A percentile compares a stretch with the other conserved stretches of the same genome.
These are phyloP conservation scores for Pythium scleroteichum DNA, from an alignment of 352 stramenopile species.

Conservation along the genomic window DNA sequence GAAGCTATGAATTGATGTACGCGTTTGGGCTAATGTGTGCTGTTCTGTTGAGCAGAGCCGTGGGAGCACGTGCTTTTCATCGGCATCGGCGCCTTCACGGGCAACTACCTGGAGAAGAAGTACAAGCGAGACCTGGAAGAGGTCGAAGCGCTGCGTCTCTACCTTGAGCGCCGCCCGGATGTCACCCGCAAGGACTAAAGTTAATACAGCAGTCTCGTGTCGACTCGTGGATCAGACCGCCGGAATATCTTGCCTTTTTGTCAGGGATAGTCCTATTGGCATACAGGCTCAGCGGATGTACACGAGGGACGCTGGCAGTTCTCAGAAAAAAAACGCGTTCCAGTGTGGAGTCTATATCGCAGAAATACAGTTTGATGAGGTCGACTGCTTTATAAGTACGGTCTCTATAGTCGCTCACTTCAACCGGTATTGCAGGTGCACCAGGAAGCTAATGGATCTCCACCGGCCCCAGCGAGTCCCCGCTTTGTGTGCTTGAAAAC, in stretches of 20 bases:
- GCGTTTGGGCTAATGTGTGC: too few species aligned
- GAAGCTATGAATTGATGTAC: not conserved
- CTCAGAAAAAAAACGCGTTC: too few species aligned
- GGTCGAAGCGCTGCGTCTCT: conserved; percentile 73
- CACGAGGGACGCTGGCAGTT: too few species aligned
- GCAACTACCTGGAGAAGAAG: conserved; percentile 73
- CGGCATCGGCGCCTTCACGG: conserved; percentile 55
- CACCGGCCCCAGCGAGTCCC: too few species aligned
- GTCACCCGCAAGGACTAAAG: conserved; percentile 49
- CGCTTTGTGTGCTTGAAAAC: too few species aligned
- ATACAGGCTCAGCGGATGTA: not conserved
- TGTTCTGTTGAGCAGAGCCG: conserved; percentile 41
- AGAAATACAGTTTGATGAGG: too few species aligned
- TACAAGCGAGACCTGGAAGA: conserved; percentile 73
- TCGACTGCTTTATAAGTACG: too few species aligned
- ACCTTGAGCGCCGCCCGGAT: conserved; percentile 63
- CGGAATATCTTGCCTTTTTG: conserved; percentile 7
- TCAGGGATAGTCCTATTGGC: not conserved
- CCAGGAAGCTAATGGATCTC: too few species aligned
- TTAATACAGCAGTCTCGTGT: conserved; percentile 22
- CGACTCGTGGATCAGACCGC: conserved; percentile 5
- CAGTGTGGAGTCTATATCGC: too few species aligned
- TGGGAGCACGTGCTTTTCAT: conserved; percentile 84
- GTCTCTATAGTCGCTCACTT: too few species aligned
- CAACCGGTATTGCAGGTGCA: too few species aligned